Evolutionary conservation across 139 green algal species (phyloP).

Genomic region (Diplosphaera chodatii): DNA sequence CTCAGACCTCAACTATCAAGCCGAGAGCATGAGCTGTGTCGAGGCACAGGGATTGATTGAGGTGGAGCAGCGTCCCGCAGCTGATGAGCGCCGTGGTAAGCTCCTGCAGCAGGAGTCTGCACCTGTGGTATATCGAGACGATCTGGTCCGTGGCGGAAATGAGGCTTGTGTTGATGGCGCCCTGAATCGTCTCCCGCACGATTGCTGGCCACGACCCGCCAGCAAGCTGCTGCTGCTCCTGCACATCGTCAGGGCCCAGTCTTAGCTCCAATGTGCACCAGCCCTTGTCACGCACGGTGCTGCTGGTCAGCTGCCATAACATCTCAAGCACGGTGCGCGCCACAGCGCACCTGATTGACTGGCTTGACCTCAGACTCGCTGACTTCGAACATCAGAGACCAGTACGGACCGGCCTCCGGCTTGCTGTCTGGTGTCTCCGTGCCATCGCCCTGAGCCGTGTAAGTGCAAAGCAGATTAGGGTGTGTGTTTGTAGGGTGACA

Average conservation of each 20-base stretch:
- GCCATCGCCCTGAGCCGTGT: slow-evolving; percentile 44
- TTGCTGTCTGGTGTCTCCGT: slow-evolving; percentile 3
- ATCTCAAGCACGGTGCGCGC: too few species aligned
- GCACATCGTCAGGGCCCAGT: too few species aligned
- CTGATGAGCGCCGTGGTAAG: too few species aligned
- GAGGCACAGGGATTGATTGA: too few species aligned
- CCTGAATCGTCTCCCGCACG: slow-evolving; percentile 69
- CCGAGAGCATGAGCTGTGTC: too few species aligned
- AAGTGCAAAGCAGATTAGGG: too few species aligned
- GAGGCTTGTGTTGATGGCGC: slow-evolving; percentile 72
- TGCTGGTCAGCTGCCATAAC: too few species aligned
- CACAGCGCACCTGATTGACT: slow-evolving; percentile 40
- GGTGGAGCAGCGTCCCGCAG: too few species aligned
- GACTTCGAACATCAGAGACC: slow-evolving; percentile 93
- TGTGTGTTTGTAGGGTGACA: too few species aligned
- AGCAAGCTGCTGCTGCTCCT: slow-evolving; percentile 41
- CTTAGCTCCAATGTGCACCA: too few species aligned
- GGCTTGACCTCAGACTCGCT: slow-evolving; percentile 72
- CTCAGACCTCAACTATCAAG: too few species aligned
- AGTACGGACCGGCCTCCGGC: slow-evolving; percentile 63
- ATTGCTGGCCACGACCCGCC: slow-evolving; percentile 57
- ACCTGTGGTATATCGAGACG: slow-evolving; percentile 79
- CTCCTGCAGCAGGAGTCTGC: background rate
- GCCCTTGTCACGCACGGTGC: too few species aligned
- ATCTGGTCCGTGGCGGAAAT: slow-evolving; percentile 54